Percentiles rank a stretch among this genome's conserved stretches.
Evolutionary conservation across 352 stramenopile species (phyloP).

Genomic region (Phytophthora multivora): DNA sequence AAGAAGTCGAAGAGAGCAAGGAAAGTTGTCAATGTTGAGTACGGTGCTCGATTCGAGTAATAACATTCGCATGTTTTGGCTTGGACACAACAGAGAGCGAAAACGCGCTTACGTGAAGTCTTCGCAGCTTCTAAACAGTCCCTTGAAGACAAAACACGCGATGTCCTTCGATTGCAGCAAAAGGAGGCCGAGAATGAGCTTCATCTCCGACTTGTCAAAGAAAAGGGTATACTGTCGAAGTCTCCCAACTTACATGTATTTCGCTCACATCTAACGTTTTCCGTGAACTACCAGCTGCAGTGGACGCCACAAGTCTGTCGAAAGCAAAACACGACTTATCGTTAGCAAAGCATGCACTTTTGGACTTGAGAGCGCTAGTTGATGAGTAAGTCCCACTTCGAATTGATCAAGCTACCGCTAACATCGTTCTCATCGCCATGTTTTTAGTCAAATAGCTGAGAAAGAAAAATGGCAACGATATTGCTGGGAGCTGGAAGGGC

Average conservation of each 20-base stretch:
- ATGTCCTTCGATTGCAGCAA: constrained; percentile 44
- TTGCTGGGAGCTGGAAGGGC: constrained; percentile 78
- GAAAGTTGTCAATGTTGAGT: constrained; percentile 15
- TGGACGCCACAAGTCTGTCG: constrained; percentile 22
- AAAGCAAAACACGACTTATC: constrained; percentile 39
- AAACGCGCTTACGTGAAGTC: constrained; percentile 54
- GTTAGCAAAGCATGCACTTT: constrained; percentile 38
- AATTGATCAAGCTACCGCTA: not conserved
- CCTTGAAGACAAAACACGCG: constrained; percentile 46
- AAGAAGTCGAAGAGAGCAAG: constrained; percentile 56
- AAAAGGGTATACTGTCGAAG: constrained; percentile 31
- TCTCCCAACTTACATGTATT: not conserved
- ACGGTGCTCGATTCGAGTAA: not conserved
- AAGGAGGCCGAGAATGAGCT: constrained; percentile 32
- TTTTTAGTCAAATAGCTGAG: constrained; percentile 62
- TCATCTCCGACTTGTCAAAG: constrained; percentile 35
- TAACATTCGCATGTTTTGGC: not conserved
- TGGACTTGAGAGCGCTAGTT: constrained; percentile 60
- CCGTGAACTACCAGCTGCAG: constrained; percentile 19
- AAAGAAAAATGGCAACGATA: constrained; percentile 81
- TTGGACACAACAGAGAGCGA: constrained; percentile 38
- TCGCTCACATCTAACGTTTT: not conserved
- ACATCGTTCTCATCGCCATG: not conserved
- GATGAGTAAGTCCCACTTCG: constrained; percentile 51
- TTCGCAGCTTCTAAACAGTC: constrained; percentile 56